Conservation (phyloP, 2,329 filamentous ascomycete species). For the Beauveria caledonica region DNA sequence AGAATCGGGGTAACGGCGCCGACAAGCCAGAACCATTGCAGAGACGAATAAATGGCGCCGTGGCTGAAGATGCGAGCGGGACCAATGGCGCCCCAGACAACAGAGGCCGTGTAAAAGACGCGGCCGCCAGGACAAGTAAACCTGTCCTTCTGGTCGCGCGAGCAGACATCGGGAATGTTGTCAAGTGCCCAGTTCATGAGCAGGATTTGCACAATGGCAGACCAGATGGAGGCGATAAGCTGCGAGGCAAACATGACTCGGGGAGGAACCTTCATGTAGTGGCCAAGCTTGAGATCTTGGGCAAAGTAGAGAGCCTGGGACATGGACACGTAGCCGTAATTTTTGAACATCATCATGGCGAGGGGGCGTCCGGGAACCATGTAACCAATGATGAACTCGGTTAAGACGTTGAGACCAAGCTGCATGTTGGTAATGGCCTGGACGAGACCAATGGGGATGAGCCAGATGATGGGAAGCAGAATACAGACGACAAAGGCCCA, state of each 20-base stretch:
- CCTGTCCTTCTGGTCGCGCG: constrained; percentile 40
- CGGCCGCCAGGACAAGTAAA: constrained; percentile 49
- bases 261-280: constrained; percentile 60
- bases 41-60: constrained; percentile 50
- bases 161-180: constrained; percentile 55
- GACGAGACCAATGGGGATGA: constrained; percentile 53
- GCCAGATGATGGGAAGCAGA: constrained; percentile 48
- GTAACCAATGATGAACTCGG: constrained; percentile 67
- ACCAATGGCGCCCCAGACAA: constrained; percentile 68
- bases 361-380: constrained; percentile 63
- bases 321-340: constrained; percentile 63
- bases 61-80: constrained; percentile 61
- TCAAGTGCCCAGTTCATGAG: constrained; percentile 60
- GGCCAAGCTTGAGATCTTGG: constrained; percentile 58
- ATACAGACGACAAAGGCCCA: constrained; percentile 52
- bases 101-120: constrained; percentile 59
- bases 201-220: constrained; percentile 52
- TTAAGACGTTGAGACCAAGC: constrained; percentile 61
- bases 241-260: constrained; percentile 55
- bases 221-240: constrained; percentile 52
- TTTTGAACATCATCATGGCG: constrained; percentile 73
- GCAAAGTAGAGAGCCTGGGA: constrained; percentile 56
- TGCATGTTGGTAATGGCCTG: constrained; percentile 55
- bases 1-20: constrained; percentile 54
- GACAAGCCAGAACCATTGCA: constrained; percentile 66